A percentile compares a stretch with the other conserved stretches of the same genome.
Conservation (phyloP, 169 alveolate species). For the Ichthyophthirius multifiliis region DNA sequence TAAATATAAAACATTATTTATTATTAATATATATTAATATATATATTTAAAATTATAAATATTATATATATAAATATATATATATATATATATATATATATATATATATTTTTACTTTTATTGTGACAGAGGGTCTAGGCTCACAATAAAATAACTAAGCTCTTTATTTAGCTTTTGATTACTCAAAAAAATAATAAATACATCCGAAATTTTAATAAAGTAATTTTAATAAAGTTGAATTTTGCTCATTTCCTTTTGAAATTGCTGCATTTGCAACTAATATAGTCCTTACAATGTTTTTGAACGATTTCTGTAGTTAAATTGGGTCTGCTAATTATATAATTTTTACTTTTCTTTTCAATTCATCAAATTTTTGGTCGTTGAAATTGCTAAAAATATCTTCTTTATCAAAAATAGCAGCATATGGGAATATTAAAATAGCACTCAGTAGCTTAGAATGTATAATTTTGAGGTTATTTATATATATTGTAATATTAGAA, state of each 20-base stretch:
- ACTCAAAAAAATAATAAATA: slow-evolving; percentile 25
- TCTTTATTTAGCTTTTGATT: slow-evolving; percentile 2
- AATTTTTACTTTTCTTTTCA: neutral
- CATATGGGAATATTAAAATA: neutral
- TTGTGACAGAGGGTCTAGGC: too few species aligned
- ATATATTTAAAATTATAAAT: too few species aligned
- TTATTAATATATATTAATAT: too few species aligned
- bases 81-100: too few species aligned
- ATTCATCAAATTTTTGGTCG: neutral
- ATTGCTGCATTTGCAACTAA: slow-evolving; percentile 31
- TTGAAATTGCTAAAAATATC: neutral
- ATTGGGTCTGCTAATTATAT: neutral
- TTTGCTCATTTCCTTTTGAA: slow-evolving; percentile 27
- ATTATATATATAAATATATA: too few species aligned
- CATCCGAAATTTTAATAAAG: slow-evolving; percentile 26
- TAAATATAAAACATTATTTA: too few species aligned
- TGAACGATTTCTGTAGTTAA: slow-evolving; percentile 9
- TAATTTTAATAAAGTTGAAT: neutral
- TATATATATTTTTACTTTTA: too few species aligned
- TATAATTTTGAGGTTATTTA: neutral
- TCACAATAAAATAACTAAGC: slow-evolving; percentile 32
- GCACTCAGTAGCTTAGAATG: neutral
- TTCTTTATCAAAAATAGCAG: neutral
- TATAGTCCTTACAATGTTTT: slow-evolving; percentile 12
- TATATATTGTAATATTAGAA: too few species aligned